phyloP scores from a whole-genome alignment of 1,284 basidiomycete genomes.

The Cerrena zonata region DNA sequence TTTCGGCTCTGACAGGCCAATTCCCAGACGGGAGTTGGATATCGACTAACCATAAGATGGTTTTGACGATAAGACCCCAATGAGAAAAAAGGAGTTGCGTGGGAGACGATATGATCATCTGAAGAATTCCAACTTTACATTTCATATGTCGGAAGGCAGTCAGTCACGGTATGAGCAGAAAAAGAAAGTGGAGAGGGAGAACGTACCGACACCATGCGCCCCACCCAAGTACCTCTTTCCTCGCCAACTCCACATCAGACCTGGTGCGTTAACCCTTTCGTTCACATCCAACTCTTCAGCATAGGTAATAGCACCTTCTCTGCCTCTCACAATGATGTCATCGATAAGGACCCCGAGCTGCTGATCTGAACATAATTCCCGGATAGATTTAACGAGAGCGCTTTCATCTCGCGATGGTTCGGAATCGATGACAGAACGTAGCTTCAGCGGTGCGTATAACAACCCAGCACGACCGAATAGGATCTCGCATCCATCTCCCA shows the following conservation, averaged over 20 bases:
- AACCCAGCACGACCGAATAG: slow-evolving; percentile 54
- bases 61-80: slow-evolving; percentile 35
- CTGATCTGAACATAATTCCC: slow-evolving; percentile 16
- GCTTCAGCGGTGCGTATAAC: slow-evolving; percentile 43
- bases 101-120: slow-evolving; percentile 42
- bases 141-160: too few relatives aligned
- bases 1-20: slow-evolving; percentile 43
- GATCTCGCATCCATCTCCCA: slow-evolving; percentile 45
- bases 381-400: slow-evolving; percentile 13
- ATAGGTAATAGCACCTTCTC: slow-evolving; percentile 35
- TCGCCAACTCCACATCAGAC: slow-evolving; percentile 57
- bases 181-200: not conserved
- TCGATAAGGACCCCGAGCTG: slow-evolving; percentile 31
- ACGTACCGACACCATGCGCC: slow-evolving; percentile 51
- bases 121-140: slow-evolving; percentile 53
- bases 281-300: slow-evolving; percentile 17
- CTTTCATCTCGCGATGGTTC: slow-evolving; percentile 3
- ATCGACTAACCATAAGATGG: slow-evolving; percentile 41
- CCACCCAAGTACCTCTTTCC: slow-evolving; percentile 48
- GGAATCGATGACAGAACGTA: slow-evolving; percentile 26
- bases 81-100: slow-evolving; percentile 31
- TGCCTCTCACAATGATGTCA: slow-evolving; percentile 42
- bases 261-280: slow-evolving; percentile 21
- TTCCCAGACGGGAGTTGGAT: slow-evolving; percentile 44
- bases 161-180: not conserved